Evolutionary conservation across 1,284 basidiomycete genomes (phyloP), one percentile per base, ranked within the genome.

Genomic region (Trametes hirsuta): DNA sequence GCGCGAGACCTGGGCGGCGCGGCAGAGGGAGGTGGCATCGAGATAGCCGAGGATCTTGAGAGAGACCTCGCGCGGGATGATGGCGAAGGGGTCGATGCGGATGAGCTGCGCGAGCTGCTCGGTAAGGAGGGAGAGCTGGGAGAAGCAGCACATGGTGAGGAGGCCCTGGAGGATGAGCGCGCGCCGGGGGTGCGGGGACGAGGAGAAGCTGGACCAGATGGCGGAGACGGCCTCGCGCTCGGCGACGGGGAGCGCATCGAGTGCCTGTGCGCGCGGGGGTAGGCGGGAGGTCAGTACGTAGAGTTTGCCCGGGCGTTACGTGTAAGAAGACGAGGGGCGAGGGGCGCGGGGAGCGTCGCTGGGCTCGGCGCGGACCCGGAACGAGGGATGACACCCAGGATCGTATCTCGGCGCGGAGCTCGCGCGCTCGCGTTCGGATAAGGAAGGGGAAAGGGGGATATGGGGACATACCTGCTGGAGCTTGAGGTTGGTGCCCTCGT

Each of bases 121-220:
- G 14, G 94, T 93, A 50, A 99, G 88, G 57, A 98, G 91, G 22
- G 97, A 98, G n/a, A 99, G 88, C 71, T 98, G 97, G 41, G 94
- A 94, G 79, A 97, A 98, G 77, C 97, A 99, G 76, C 97, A 99
- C 94, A 99, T 99, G n/a, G 97, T 98, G 68, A 99, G 87, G 61
- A 99, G 85, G 35, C 97, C 97, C 71, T 95, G 94, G 47, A 99
- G 88, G 71, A 99, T 98, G 71, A 99, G 86, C 42, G 93, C 93
- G 42, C 97, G 86, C 37, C 94, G 88, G 10, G 91, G 86, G 70
- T 97, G 95, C 0, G 95, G 88, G 0, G 97, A 97, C 0, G 94
- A 94, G 11, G 95, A 97, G 77, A 99, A 99, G 69, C 90, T 93
- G 59, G 95, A 94, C 97, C 97, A 99, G 63, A 98, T 88, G 6